phyloP scores from a whole-genome alignment of 2,329 filamentous ascomycete genomes.

The Colletotrichum musae region DNA sequence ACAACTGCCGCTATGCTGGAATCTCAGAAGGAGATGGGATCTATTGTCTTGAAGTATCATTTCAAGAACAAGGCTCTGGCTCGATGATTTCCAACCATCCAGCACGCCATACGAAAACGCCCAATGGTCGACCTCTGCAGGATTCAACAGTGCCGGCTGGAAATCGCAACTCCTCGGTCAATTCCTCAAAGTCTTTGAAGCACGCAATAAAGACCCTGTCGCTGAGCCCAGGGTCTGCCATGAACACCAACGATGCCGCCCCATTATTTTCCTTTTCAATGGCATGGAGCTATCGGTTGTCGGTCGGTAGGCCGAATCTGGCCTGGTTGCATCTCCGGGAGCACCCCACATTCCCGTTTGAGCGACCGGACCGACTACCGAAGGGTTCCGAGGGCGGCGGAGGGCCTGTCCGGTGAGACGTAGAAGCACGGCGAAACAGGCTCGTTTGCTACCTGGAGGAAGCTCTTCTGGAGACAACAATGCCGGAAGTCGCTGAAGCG shows the following conservation, averaged over 20 bases:
- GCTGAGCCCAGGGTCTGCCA: slow-evolving; percentile 6
- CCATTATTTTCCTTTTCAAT: neutral
- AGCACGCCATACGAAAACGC: slow-evolving; percentile 18
- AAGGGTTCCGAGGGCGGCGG: neutral
- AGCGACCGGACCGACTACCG: slow-evolving; percentile 36
- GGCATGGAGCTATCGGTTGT: neutral
- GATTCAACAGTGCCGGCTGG: neutral
- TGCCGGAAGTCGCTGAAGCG: neutral
- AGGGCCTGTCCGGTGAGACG: neutral
- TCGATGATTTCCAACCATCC: neutral
- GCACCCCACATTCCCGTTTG: slow-evolving; percentile 6
- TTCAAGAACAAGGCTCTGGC: too few relatives aligned
- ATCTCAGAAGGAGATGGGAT: neutral
- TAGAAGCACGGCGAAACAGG: neutral
- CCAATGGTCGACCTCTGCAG: slow-evolving; percentile 4
- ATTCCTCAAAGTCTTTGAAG: slow-evolving; percentile 2
- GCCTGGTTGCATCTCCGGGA: neutral
- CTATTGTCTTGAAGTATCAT: neutral
- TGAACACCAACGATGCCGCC: neutral
- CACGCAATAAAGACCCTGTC: slow-evolving; percentile 19
- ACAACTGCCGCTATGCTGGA: too few relatives aligned
- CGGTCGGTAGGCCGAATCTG: slow-evolving; percentile 29
- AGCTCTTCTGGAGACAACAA: neutral
- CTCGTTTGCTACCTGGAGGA: neutral
- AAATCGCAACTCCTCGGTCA: slow-evolving; percentile 14